Base-by-base conservation (phyloP, 1,139 yeast species). In the Yamadazyma diospyri region DNA sequence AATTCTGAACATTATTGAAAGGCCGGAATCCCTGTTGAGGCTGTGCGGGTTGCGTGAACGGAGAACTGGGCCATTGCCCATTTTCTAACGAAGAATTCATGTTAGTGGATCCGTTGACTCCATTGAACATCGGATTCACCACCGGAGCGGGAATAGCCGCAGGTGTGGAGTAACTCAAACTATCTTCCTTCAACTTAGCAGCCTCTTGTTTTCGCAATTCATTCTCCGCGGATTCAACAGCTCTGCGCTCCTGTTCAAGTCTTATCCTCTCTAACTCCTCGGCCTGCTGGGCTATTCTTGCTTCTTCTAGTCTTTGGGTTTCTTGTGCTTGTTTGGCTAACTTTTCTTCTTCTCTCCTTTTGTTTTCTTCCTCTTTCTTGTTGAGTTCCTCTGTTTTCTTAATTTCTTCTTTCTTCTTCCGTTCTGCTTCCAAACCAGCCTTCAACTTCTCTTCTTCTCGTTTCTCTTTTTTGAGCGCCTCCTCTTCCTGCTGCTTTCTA, bases 301-400 rank as follows among this genome's bases (percentile, higher is more conserved):
- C 36, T 15, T 7, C 5, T 11, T 12, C 24, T 10, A 17, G 10
- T 24, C 24, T 29, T 7, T 16, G 69, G 11, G 26, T 23, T 14
- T 16, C 30, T 17, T 10, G n/a, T 25, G 29, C 50, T 48, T 63
- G 33, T 56, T 55, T 47, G 59, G 57, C 72, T 43, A 58, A 71
- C 47, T 58, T 15, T 11, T 26, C 22, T 17, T 12, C 12, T 12
- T 26, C 29, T 5, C 9, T 5, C 53, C 66, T 41, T 70, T 48
- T 65, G 61, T 37, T 69, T 65, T 26, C 27, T 24, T 23, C 23
- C 15, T 13, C 9, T 32, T 64, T 70, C 41, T 69, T 74, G 20
- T 18, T 18, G 6, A 6, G 20, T 30, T 63, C 66, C 39, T 75
- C 81, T 34, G 63, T 76, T 47, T 65, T 72, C 41, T 66, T 67